A percentile compares a stretch with the other conserved stretches of the same genome.
Evolutionary conservation across 352 stramenopile genomes (phyloP).

Genomic region (Phytophthora fragariaefolia): DNA sequence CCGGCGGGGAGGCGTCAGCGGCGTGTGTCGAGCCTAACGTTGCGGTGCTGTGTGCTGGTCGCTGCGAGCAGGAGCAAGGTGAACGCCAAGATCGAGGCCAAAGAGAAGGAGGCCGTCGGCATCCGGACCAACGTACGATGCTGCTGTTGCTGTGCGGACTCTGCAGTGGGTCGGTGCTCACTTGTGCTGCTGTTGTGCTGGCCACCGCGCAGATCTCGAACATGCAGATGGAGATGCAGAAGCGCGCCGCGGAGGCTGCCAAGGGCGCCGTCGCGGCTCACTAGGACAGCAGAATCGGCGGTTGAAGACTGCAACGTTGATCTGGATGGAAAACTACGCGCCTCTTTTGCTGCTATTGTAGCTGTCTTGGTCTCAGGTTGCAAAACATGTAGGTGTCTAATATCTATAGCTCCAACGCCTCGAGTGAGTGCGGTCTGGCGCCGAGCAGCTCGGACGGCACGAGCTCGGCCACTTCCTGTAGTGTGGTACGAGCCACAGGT

Average conservation of each 20-base stretch:
- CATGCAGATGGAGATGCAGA: slow-evolving; percentile 92
- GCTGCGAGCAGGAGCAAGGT: slow-evolving; percentile 74
- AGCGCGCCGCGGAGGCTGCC: slow-evolving; percentile 80
- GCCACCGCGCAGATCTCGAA: slow-evolving; percentile 84
- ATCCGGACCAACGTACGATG: slow-evolving; percentile 84
- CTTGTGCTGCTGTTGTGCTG: slow-evolving; percentile 11
- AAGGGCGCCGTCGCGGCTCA: slow-evolving; percentile 62
- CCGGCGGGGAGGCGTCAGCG: neutral
- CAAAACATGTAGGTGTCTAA: slow-evolving; percentile 30
- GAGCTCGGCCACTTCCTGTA: slow-evolving; percentile 61
- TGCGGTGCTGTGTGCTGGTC: too few relatives aligned
- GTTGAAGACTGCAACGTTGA: slow-evolving; percentile 1
- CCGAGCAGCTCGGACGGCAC: slow-evolving; percentile 68
- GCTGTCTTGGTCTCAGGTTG: slow-evolving; percentile 7
- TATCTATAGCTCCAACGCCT: slow-evolving; percentile 46
- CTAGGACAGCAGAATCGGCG: slow-evolving; percentile 17
- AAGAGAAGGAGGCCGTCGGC: slow-evolving; percentile 91
- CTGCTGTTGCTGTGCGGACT: neutral
- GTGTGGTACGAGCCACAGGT: slow-evolving; percentile 74
- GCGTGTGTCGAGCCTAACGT: too few relatives aligned
- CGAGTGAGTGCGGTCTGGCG: slow-evolving; percentile 48
- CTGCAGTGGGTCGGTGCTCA: neutral
- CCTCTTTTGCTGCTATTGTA: slow-evolving; percentile 19
- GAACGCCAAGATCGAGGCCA: slow-evolving; percentile 86
- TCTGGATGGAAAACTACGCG: slow-evolving; percentile 21